These are phyloP conservation scores for Protomyces pachydermus DNA, from an alignment of 1,139 yeast species.

Conservation along the genomic window DNA sequence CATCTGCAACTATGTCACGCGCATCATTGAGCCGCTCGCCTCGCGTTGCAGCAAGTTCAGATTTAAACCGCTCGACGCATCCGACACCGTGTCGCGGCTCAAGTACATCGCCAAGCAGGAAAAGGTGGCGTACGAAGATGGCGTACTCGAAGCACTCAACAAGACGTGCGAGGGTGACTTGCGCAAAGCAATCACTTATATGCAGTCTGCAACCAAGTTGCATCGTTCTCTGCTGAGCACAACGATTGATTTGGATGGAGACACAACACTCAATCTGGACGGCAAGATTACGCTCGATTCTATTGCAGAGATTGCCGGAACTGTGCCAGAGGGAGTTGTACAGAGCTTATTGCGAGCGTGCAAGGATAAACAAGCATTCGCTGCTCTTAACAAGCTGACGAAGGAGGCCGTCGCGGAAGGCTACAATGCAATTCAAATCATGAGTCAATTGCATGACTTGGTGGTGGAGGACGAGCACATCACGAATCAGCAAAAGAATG, in stretches of 20 bases:
- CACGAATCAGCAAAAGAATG: slow-evolving; percentile 55
- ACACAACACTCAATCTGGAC: slow-evolving; percentile 31
- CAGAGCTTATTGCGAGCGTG: slow-evolving; percentile 45
- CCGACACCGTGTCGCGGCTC: slow-evolving; percentile 64
- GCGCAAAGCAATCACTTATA: slow-evolving; percentile 82
- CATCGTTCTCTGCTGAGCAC: slow-evolving; percentile 36
- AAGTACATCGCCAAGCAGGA: slow-evolving; percentile 54
- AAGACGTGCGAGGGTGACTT: slow-evolving; percentile 78
- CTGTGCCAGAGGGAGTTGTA: slow-evolving; percentile 58
- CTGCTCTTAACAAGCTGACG: slow-evolving; percentile 47
- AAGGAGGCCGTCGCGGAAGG: slow-evolving; percentile 64
- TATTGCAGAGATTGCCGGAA: slow-evolving; percentile 78
- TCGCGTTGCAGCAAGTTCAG: slow-evolving; percentile 94
- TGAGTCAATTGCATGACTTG: slow-evolving; percentile 73
- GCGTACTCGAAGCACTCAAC: slow-evolving; percentile 58
- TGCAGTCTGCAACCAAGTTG: slow-evolving; percentile 80
- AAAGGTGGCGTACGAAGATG: slow-evolving; percentile 46
- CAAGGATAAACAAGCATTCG: slow-evolving; percentile 30
- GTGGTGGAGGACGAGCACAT: slow-evolving; percentile 57
- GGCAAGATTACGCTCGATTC: slow-evolving; percentile 45
- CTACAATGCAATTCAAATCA: slow-evolving; percentile 77
- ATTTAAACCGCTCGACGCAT: slow-evolving; percentile 69
- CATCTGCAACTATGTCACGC: slow-evolving; percentile 90
- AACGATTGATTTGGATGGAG: slow-evolving; percentile 40
- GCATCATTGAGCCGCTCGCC: slow-evolving; percentile 93